Conservation (phyloP, 2,329 filamentous ascomycete genomes). For the Talaromyces marneffei region DNA sequence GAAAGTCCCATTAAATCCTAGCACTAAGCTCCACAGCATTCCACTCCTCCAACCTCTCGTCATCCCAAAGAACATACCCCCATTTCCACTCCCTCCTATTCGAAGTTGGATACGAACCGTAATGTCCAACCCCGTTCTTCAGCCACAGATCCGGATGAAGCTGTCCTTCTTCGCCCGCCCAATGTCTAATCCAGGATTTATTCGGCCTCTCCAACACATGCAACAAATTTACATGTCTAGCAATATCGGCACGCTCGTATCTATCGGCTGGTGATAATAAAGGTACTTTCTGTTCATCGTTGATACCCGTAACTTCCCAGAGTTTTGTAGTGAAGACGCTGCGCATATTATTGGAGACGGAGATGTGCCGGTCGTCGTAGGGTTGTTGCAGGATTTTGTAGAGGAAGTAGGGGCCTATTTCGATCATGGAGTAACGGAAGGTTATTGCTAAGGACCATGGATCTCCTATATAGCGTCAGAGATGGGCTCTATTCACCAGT, state of each 20-base stretch:
- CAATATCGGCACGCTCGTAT: slow-evolving; percentile 14
- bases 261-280: not conserved
- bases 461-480: slow-evolving; percentile 1
- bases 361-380: slow-evolving; percentile 14
- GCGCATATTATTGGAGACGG: slow-evolving; percentile 9
- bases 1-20: not conserved
- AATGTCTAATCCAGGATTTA: not conserved
- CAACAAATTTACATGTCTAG: not conserved
- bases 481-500: too few relatives aligned
- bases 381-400: slow-evolving; percentile 14
- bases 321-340: not conserved
- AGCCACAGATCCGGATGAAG: slow-evolving; percentile 2
- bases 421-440: slow-evolving; percentile 4
- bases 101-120: slow-evolving; percentile 13
- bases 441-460: not conserved
- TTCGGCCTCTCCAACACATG: not conserved
- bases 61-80: slow-evolving; percentile 18
- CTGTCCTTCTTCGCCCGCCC: not conserved
- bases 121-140: slow-evolving; percentile 7
- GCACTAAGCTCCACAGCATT: not conserved
- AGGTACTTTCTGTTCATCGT: not conserved
- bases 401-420: slow-evolving; percentile 17
- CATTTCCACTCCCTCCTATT: slow-evolving; percentile 9
- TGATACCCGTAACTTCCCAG: slow-evolving; percentile 15
- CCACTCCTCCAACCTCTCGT: slow-evolving; percentile 13